Conservation (phyloP, 2,329 filamentous ascomycete genomes). For the Penicillium aurantiogriseum region DNA sequence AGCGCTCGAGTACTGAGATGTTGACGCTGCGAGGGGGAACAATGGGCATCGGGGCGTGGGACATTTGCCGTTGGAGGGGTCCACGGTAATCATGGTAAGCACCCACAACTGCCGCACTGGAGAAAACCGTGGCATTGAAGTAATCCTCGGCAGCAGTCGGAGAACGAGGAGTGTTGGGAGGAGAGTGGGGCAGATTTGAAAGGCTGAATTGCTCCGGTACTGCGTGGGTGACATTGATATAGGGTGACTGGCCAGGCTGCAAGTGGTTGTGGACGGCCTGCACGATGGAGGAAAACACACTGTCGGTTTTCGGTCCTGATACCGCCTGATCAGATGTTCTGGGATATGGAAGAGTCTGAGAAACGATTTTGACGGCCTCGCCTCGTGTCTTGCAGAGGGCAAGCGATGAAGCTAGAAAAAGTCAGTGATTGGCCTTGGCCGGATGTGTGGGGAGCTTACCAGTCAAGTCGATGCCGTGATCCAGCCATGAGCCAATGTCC, state of each 20-base stretch:
- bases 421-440: conserved; percentile 3
- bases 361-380: conserved; percentile 57
- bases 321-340: conserved; percentile 34
- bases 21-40: conserved; percentile 61
- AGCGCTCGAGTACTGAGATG: conserved; percentile 62
- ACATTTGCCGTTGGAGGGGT: conserved; percentile 38
- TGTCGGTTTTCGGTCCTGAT: conserved; percentile 31
- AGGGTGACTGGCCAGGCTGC: conserved; percentile 52
- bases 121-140: conserved; percentile 61
- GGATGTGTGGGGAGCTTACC: conserved; percentile 27
- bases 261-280: conserved; percentile 55
- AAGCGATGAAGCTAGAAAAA: conserved; percentile 38
- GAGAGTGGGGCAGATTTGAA: conserved; percentile 61
- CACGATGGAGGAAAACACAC: conserved; percentile 56
- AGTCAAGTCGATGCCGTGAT: conserved; percentile 38
- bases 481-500: conserved; percentile 35
- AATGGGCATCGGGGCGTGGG: conserved; percentile 56
- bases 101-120: conserved; percentile 59
- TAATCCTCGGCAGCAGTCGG: conserved; percentile 56
- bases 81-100: conserved; percentile 57
- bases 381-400: conserved; percentile 34
- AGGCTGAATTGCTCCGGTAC: conserved; percentile 62
- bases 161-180: conserved; percentile 56
- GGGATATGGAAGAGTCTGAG: conserved; percentile 60
- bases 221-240: conserved; percentile 65